Evolutionary conservation across 371 early-diverging fungal genomes (phyloP), one percentile per base, ranked within the genome.

Genomic region (Mitosporidium daphniae): DNA sequence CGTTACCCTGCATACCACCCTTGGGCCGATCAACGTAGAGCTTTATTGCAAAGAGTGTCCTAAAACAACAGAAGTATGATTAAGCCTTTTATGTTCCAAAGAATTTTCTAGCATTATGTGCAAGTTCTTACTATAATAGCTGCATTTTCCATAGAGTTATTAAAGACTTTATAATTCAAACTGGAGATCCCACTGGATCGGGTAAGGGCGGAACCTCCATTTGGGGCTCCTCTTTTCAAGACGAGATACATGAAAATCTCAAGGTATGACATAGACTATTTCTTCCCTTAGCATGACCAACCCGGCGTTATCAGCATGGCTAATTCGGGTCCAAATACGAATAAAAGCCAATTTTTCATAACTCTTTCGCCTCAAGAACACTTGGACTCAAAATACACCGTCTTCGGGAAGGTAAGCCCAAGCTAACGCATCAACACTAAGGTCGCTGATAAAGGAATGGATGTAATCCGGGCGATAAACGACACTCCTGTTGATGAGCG

Each of bases 81-180:
- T 24, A 1, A 10, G 2, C 22, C 11, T 30, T 21, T 4, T 12
- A 2, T 16, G 14, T 22, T 3, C 14, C 8, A 20, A 37, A 69
- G 66, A 84, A 84, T 51, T 84, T 84, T 44, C 44, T 82, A 26
- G 86, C 86, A 0, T 40, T 84, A 11, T 77, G 78, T 32, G 80
- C 77, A 14, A 59, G 57, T 31, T 71, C 67, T 9, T 84, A 78
- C 39, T 84, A 84, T 39, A 61, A 77, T 41, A 58, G 59, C 32
- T 57, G 52, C 30, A 34, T 63, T 13, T 62, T 80, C 33, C 78
- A 77, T 36, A 40, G 24, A 26, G 37, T 45, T 17, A 41, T 48
- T 17, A 32, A 36, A 17, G 37, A 26, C 0, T 48, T 49, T 31
- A 41, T 48, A 31, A 24, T 45, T 4, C 48, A 62, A 48, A 72